These are phyloP conservation scores for Ashbya aceris DNA, from an alignment of 1,139 yeast genomes.

Conservation along the genomic window DNA sequence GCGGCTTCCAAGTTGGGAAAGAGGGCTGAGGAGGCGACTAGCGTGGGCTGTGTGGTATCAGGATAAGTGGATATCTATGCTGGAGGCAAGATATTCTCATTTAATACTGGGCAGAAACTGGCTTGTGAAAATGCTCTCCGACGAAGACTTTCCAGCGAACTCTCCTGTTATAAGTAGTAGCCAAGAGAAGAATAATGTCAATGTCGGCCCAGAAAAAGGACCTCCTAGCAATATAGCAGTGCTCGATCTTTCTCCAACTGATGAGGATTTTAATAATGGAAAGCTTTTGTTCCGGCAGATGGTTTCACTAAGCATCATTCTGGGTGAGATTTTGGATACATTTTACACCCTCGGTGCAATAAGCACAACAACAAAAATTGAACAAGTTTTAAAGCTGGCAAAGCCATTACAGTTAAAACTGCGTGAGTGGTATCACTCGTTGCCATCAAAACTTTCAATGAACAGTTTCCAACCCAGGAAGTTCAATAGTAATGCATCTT, in stretches of 20 bases:
- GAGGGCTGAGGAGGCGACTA: constrained; percentile 69
- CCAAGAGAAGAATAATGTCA: constrained; percentile 9
- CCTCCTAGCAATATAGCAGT: constrained; percentile 12
- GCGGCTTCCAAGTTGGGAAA: constrained; percentile 90
- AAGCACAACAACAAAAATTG: constrained; percentile 46
- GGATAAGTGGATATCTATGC: constrained; percentile 77
- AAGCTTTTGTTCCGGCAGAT: constrained; percentile 59
- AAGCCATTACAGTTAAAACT: constrained; percentile 77
- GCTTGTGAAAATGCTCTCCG: constrained; percentile 53
- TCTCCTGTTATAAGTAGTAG: constrained; percentile 24
- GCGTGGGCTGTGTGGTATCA: constrained; percentile 93
- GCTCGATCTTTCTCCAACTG: constrained; percentile 24
- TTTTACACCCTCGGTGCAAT: constrained; percentile 66
- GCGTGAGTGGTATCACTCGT: constrained; percentile 75
- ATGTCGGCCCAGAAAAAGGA: not conserved
- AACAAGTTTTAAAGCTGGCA: constrained; percentile 60
- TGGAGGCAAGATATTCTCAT: constrained; percentile 77
- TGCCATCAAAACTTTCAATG: constrained; percentile 67
- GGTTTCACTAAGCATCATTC: constrained; percentile 57
- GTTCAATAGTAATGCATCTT: constrained; percentile 59
- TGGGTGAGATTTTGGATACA: constrained; percentile 61
- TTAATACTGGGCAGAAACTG: constrained; percentile 54
- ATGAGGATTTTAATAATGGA: constrained; percentile 63
- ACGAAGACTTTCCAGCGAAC: constrained; percentile 65
- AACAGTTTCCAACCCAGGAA: constrained; percentile 49